Base-by-base conservation (phyloP, 2,329 filamentous ascomycete species). In the Pleoardoris graminearum region DNA sequence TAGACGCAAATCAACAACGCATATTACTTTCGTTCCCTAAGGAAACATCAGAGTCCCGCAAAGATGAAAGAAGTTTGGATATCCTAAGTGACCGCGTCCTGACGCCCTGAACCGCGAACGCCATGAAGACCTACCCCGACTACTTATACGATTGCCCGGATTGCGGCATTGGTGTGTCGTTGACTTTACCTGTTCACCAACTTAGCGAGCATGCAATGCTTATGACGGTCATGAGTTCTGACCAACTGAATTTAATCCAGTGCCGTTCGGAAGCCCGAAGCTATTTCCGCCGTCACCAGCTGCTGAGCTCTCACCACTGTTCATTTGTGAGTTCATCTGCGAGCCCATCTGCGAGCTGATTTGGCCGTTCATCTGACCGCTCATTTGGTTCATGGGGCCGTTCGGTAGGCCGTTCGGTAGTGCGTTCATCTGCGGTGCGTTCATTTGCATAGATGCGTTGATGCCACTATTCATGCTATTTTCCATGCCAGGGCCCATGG, bases 401-500 rank as follows among this genome's bases (percentile, higher is more conserved):
- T 30, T 55, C 21, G 48, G 49, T 7, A 47, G 45, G 22, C 47
- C 54, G 36, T 57, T 61, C 50, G 69, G 50, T 11, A 41, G 47
- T 22, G 41, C 55, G 37, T 57, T 62, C 50, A 70, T 52, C 10
- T 48, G 50, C 33, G 39, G 30, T 21, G 12, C 53, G 32, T 53
- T 60, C 51, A 69, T 56, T 17, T 32, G 29, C 17, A 37, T 37
- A 14, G 51, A 27, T 17, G 51, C 55, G 50, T 59, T 59, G 51
- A 68, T 62, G 14, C 48, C 48, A 22, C 55, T 64, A 49, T 59
- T 59, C 53, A 68, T 61, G 11, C 49, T 48, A 19, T 56, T 63
- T 29, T 65, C 58, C 39, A 70, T 57, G 17, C 39, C 50, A 14
- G 57, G 23, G n/a, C 57, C 55, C 52, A 67, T 62, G 5, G 61